A percentile compares a stretch with the other conserved stretches of the same genome.
phyloP scores from a whole-genome alignment of 2,329 filamentous ascomycete genomes.

The Colletotrichum tropicale region DNA sequence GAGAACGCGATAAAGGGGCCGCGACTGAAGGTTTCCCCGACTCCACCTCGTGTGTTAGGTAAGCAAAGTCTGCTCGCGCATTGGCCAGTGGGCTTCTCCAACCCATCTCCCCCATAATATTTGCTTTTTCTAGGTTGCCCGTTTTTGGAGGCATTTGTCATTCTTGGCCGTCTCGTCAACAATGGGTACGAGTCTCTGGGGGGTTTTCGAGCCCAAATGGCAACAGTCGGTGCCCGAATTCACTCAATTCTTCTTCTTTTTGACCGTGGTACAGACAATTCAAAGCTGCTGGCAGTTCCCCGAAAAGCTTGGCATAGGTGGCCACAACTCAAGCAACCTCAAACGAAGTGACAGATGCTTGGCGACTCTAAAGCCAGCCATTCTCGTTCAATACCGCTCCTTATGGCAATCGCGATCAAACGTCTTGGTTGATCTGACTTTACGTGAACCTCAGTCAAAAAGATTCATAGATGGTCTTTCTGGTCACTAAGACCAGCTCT shows the following conservation, averaged over 20 bases:
- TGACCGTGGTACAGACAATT: not conserved
- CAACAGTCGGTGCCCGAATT: not conserved
- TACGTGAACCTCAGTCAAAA: not conserved
- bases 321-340: no score
- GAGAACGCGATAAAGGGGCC: not conserved
- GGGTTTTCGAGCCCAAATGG: rapidly evolving
- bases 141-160: not conserved
- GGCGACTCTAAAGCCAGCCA: not conserved
- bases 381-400: not conserved
- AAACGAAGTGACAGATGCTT: not conserved
- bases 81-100: not conserved
- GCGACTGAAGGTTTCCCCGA: not conserved
- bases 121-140: not conserved
- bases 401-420: not conserved
- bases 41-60: rapidly evolving
- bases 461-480: not conserved
- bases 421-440: rapidly evolving
- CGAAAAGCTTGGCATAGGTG: not conserved
- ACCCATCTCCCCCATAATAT: not conserved
- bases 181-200: not conserved
- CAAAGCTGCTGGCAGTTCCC: not conserved
- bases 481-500: not conserved
- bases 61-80: rapidly evolving
- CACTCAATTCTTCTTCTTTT: no score
- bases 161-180: no score